Evolutionary conservation across 1,139 yeast species (phyloP).

Genomic region (Suhomyces anneliseae): DNA sequence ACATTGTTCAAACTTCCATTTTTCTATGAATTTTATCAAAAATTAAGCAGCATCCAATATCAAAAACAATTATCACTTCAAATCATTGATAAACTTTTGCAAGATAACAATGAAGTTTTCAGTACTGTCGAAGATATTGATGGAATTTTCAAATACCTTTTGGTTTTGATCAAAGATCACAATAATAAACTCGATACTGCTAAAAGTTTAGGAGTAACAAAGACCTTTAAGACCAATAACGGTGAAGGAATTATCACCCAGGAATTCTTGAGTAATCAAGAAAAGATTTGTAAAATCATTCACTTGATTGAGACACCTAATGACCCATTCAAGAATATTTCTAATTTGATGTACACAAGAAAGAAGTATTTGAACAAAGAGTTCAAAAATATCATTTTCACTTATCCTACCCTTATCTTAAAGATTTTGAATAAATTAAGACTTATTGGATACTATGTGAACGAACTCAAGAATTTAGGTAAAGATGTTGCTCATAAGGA

Average conservation of each 20-base stretch:
- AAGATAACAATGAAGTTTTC: slow-evolving; percentile 19
- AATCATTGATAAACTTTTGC: slow-evolving; percentile 39
- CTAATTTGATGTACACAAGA: slow-evolving; percentile 56
- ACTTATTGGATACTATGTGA: slow-evolving; percentile 38
- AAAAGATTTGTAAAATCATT: slow-evolving; percentile 67
- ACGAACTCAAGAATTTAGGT: slow-evolving; percentile 17
- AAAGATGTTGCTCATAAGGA: slow-evolving; percentile 24
- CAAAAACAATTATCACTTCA: slow-evolving; percentile 44
- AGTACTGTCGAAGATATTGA: slow-evolving; percentile 39
- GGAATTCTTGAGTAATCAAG: slow-evolving; percentile 56
- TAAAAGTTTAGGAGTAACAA: slow-evolving; percentile 39
- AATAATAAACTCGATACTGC: slow-evolving; percentile 31
- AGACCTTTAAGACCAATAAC: slow-evolving; percentile 31
- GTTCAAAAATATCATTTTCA: slow-evolving; percentile 54
- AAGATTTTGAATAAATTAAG: slow-evolving; percentile 61
- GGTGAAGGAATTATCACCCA: slow-evolving; percentile 34
- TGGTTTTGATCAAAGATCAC: slow-evolving; percentile 36
- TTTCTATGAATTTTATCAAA: slow-evolving; percentile 43
- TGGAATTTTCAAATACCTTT: slow-evolving; percentile 43
- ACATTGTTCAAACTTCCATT: slow-evolving; percentile 33
- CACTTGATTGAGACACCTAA: slow-evolving; percentile 53
- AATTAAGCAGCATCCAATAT: slow-evolving; percentile 30
- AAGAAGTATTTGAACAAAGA: slow-evolving; percentile 58
- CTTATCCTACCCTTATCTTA: slow-evolving; percentile 75
- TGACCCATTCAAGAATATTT: slow-evolving; percentile 53